These are phyloP conservation scores for Entomortierella lignicola DNA, from an alignment of 192 early-diverging fungal species.

Conservation along the genomic window DNA sequence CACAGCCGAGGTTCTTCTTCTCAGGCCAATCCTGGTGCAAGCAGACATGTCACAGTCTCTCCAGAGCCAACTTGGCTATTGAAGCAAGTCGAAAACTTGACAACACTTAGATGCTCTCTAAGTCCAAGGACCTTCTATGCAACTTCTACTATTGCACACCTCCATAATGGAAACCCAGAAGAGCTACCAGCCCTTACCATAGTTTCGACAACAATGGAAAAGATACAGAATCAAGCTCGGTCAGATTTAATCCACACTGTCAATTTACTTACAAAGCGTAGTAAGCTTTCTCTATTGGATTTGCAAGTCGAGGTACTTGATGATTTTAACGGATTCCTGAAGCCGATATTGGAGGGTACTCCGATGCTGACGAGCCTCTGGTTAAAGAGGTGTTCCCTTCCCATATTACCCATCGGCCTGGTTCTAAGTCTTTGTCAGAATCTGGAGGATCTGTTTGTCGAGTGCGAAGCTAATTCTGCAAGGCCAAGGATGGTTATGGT, in stretches of 20 bases:
- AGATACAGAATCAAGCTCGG: conserved; percentile 3
- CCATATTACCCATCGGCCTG: not conserved
- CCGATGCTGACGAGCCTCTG: conserved; percentile 2
- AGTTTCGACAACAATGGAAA: conserved; percentile 3
- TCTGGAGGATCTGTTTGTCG: conserved; percentile 15
- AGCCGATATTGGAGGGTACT: conserved; percentile 4
- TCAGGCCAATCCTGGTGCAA: not conserved
- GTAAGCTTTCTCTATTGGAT: conserved; percentile 9
- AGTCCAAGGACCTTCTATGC: not conserved
- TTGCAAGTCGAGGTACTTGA: conserved; percentile 2
- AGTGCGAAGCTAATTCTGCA: not conserved
- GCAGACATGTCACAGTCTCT: not conserved
- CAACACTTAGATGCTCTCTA: not conserved
- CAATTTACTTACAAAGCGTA: not conserved
- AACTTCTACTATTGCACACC: not conserved
- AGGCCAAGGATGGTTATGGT: conserved; percentile 3
- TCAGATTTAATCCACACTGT: conserved; percentile 1
- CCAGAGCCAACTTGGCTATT: not conserved
- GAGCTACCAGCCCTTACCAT: not conserved
- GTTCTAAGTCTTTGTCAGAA: conserved; percentile 3
- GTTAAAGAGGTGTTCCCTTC: not conserved
- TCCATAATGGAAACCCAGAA: not conserved
- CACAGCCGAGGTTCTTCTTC: not conserved
- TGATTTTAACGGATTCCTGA: conserved; percentile 21
- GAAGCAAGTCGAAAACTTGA: conserved; percentile 4